A percentile compares a stretch with the other conserved stretches of the same genome.
Evolutionary conservation across 2,329 filamentous ascomycete genomes (phyloP).

Genomic region (Fusarium sp.): DNA sequence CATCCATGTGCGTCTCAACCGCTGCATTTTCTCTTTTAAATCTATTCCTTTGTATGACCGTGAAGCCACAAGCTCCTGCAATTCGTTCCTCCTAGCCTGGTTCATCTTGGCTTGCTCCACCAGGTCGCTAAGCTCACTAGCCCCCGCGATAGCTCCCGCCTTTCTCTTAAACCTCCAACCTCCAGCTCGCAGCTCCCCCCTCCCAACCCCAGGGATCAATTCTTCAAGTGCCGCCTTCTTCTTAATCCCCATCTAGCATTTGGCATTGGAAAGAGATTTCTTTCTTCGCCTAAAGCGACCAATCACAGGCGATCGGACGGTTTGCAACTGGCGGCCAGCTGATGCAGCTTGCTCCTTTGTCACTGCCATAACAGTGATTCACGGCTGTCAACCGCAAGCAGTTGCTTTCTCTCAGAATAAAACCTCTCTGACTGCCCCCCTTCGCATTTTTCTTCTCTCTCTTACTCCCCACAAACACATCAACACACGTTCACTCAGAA

Average conservation of each 20-base stretch:
- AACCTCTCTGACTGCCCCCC: background rate
- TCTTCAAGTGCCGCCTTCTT: background rate
- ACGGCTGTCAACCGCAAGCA: background rate
- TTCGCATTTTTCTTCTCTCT: background rate
- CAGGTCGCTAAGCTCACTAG: constrained; percentile 14
- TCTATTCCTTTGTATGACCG: background rate
- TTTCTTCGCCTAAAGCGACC: background rate
- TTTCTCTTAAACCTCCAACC: background rate
- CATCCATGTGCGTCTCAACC: background rate
- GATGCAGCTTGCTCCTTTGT: background rate
- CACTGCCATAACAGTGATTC: constrained; percentile 1
- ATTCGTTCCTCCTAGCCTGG: background rate
- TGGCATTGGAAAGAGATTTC: background rate
- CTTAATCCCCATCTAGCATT: background rate
- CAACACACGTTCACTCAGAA: background rate
- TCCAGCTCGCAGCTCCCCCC: background rate
- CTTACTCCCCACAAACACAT: background rate
- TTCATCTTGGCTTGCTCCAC: constrained; percentile 18
- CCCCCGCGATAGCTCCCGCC: constrained; percentile 6
- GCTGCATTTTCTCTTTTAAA: background rate
- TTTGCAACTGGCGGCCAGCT: background rate
- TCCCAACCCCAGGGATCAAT: background rate
- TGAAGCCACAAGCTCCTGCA: background rate
- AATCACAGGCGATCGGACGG: background rate
- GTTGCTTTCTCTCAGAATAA: constrained; percentile 6